Evolutionary conservation across 176 grass and related monocot species (phyloP).

Genomic region (Sorghum bicolor): DNA sequence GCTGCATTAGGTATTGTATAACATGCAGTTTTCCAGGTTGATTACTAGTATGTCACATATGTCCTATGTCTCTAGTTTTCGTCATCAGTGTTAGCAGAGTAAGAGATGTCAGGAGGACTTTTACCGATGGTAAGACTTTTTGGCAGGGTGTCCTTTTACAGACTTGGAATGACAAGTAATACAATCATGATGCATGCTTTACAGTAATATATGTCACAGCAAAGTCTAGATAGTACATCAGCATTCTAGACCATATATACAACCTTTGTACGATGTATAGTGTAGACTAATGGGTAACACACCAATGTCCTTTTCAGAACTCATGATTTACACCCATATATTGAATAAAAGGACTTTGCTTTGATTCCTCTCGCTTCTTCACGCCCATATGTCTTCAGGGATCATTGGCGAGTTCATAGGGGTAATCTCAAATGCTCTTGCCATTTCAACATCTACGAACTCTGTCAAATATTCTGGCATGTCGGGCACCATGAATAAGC

Average conservation of each 20-base stretch:
- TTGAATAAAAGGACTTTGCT: background rate
- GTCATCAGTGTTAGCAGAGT: background rate
- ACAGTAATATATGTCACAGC: background rate
- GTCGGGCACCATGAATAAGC: background rate
- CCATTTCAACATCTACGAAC: background rate
- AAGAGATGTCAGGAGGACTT: background rate
- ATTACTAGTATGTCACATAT: too few species aligned
- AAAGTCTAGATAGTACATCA: background rate
- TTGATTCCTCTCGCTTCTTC: background rate
- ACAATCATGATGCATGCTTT: background rate
- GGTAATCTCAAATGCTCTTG: background rate
- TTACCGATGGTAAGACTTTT: background rate
- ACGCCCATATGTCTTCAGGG: background rate
- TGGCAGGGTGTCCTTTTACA: background rate
- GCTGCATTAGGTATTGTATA: background rate
- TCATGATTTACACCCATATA: background rate
- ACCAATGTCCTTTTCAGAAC: background rate
- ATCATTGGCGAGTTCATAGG: background rate
- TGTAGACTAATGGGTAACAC: background rate
- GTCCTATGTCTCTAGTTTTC: background rate
- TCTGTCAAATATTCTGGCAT: conserved; percentile 18
- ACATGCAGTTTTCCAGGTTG: background rate
- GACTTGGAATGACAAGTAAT: background rate
- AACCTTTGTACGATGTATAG: background rate
- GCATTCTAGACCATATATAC: background rate